Percentiles rank a stretch among this genome's conserved stretches.
Conservation (phyloP, 371 early-diverging fungal genomes). For the Mucor circinelloides region DNA sequence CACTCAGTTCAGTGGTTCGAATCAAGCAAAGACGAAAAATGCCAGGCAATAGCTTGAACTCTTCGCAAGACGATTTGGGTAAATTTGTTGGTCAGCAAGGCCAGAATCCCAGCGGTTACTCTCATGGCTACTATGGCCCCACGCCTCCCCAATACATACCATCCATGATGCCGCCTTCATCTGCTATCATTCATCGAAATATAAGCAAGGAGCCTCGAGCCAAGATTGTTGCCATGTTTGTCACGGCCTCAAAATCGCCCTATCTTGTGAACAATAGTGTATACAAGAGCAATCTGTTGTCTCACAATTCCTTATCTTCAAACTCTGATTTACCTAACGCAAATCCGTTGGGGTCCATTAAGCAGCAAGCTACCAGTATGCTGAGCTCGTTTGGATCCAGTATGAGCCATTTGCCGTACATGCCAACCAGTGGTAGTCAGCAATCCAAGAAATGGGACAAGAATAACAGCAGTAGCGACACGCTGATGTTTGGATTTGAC, state of each 20-base stretch:
- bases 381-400: slow-evolving; percentile 38
- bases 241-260: slow-evolving; percentile 32
- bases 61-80: slow-evolving; percentile 18
- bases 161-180: background rate
- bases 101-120: background rate
- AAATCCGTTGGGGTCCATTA: slow-evolving; percentile 16
- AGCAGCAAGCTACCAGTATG: slow-evolving; percentile 44
- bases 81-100: background rate
- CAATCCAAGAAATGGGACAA: slow-evolving; percentile 26
- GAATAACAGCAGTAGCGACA: slow-evolving; percentile 33
- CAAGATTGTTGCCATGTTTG: slow-evolving; percentile 41
- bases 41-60: slow-evolving; percentile 23
- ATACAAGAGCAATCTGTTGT: background rate
- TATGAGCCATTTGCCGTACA: slow-evolving; percentile 22
- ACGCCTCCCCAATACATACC: slow-evolving; percentile 18
- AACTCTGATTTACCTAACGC: slow-evolving; percentile 1
- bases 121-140: slow-evolving; percentile 16
- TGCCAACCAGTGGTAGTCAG: slow-evolving; percentile 12
- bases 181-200: background rate
- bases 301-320: background rate
- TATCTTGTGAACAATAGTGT: slow-evolving; percentile 26
- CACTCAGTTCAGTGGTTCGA: slow-evolving; percentile 47
- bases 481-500: slow-evolving; percentile 55
- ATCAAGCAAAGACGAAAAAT: slow-evolving; percentile 58
- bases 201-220: slow-evolving; percentile 25